Conservation (phyloP, 331 rosid species). For the Spiraea crenata region DNA sequence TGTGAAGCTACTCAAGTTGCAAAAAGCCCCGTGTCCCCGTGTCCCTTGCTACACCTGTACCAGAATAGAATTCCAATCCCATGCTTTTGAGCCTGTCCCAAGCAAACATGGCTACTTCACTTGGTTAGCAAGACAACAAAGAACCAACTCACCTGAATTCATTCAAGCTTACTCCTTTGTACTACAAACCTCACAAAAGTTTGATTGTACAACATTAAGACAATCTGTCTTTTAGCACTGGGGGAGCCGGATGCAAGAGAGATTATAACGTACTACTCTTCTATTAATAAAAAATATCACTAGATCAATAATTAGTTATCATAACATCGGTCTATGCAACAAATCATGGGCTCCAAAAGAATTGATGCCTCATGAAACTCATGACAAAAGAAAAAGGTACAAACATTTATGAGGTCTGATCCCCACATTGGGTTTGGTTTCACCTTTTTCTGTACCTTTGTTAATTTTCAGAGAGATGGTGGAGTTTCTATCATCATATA, state of each 20-base stretch:
- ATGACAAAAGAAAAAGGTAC: slow-evolving; percentile 5
- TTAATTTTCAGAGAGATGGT: background rate
- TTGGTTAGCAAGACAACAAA: slow-evolving; percentile 91
- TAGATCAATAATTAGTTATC: too few species aligned
- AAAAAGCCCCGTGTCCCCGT: slow-evolving; percentile 14
- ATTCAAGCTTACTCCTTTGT: slow-evolving; percentile 30
- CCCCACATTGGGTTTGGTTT: slow-evolving; percentile 8
- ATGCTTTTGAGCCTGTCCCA: slow-evolving; percentile 59
- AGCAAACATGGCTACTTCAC: slow-evolving; percentile 75
- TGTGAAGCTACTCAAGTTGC: slow-evolving; percentile 66
- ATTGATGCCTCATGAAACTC: slow-evolving; percentile 1
- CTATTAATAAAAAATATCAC: too few species aligned
- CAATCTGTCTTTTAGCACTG: background rate
- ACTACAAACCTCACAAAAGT: slow-evolving; percentile 5
- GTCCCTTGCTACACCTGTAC: slow-evolving; percentile 41
- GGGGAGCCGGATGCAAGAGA: too few species aligned
- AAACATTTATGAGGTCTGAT: slow-evolving; percentile 12
- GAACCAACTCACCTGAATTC: slow-evolving; percentile 55
- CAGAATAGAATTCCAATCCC: slow-evolving; percentile 9
- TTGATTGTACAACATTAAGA: background rate
- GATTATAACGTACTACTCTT: too few species aligned
- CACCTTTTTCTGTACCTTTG: slow-evolving; percentile 13
- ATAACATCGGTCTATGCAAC: background rate
- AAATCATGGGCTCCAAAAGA: slow-evolving; percentile 32
- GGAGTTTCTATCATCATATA: background rate